Base-by-base conservation (phyloP, 1,284 basidiomycete species). In the Coriolopsis trogii region DNA sequence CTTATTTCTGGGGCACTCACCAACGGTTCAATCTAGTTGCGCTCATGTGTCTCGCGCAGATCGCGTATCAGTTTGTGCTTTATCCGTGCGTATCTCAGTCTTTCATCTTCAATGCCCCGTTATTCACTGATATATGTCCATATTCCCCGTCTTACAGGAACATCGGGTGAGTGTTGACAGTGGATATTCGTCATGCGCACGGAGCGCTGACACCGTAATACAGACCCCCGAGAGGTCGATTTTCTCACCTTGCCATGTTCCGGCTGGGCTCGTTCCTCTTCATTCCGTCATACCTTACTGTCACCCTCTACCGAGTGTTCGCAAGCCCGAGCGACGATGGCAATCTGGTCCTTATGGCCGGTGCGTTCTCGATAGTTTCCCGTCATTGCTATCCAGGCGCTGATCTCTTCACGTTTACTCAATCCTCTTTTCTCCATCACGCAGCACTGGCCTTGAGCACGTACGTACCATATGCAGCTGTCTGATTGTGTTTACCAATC, bases 201-300 rank as follows among this genome's bases (percentile, higher is more conserved):
- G 33, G 9, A 18, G 33, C 10, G 16, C 33, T 36, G n/a, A 36
- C 15, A 1, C n/a, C 6, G 21, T 41, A 25, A 6, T 44, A 2
- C 53, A 82, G 80, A 15, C 80, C 80, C 45, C 89, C 89, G 21
- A 74, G 89, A 61, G 89, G 89, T 28, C 84, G 88, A 33, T 92
- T 91, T 67, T 92, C 90, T 2, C 89, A 92, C 65, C 72, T 92
- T 33, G 80, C 89, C 4, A 92, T 92, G 90, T 91, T 91, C 75
- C 84, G 89, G 45, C 73, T 92, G 24, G 89, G 89, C 46, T 86
- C 86, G 4, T 65, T 87, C 23, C 72, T 91, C 26, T 92, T 89
- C 69, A 87, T 92, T 53, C 89, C 89, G 10, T 79, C 87, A 13
- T 92, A 92, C 67, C 74, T 91, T 31, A 82, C 81, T 3, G 88